phyloP scores from a whole-genome alignment of 371 early-diverging fungal species.

The Zancudomyces culisetae region DNA sequence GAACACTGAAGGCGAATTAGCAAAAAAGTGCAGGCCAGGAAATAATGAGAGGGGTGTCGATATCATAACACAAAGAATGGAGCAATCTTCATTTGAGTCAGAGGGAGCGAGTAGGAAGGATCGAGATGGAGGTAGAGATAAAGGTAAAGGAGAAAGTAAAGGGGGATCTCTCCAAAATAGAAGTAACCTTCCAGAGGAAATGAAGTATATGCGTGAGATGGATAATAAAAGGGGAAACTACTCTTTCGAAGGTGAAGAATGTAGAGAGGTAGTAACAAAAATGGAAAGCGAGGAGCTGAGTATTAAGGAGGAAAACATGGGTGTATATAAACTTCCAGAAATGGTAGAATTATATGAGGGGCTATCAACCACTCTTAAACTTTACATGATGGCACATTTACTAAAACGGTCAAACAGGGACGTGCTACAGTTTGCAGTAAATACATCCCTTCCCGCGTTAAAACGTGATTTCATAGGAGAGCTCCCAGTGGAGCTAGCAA shows the following conservation, averaged over 20 bases:
- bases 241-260: background rate
- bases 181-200: too few relatives aligned
- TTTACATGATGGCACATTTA: conserved; percentile 52
- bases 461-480: conserved; percentile 69
- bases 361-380: conserved; percentile 42
- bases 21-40: too few relatives aligned
- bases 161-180: too few relatives aligned
- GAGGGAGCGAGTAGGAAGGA: too few relatives aligned
- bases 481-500: conserved; percentile 54
- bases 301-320: background rate
- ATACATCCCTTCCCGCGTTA: conserved; percentile 52
- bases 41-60: too few relatives aligned
- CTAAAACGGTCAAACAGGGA: conserved; percentile 42
- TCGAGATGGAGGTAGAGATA: background rate
- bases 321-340: background rate
- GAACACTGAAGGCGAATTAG: too few relatives aligned
- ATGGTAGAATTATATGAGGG: conserved; percentile 30
- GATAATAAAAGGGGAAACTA: background rate
- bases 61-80: too few relatives aligned
- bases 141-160: background rate
- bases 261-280: background rate
- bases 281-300: background rate
- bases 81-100: too few relatives aligned
- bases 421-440: conserved; percentile 60
- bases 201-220: background rate